Evolutionary conservation across 192 early-diverging fungal species (phyloP).

Genomic region (Mortierella alpina): DNA sequence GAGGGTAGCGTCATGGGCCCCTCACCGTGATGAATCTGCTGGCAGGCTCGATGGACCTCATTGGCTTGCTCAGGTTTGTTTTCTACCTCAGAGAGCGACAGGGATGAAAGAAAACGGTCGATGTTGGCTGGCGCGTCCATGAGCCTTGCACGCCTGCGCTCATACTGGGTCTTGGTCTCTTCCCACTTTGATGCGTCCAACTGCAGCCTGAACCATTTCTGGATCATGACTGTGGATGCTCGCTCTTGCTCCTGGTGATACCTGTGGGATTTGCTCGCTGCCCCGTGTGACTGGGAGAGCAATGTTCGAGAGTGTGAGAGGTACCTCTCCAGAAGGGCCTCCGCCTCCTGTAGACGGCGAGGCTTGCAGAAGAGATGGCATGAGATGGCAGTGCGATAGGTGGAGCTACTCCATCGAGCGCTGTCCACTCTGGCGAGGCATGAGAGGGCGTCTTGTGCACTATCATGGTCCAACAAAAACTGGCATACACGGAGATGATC

Average conservation of each 20-base stretch:
- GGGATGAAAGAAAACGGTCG: neutral
- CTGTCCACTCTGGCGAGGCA: constrained; percentile 16
- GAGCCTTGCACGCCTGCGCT: constrained; percentile 12
- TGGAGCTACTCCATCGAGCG: neutral
- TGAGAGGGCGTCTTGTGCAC: constrained; percentile 1
- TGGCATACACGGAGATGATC: constrained; percentile 20
- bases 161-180: constrained; percentile 28
- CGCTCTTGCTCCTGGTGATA: neutral
- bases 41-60: neutral
- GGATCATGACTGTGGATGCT: constrained; percentile 1
- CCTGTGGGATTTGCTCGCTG: too few species aligned
- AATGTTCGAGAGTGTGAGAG: neutral
- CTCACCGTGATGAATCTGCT: neutral
- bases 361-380: constrained; percentile 34
- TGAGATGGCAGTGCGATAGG: constrained; percentile 17
- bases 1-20: neutral
- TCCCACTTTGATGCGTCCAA: constrained; percentile 37
- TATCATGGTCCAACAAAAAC: constrained; percentile 14
- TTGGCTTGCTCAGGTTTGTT: neutral
- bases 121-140: constrained; percentile 17
- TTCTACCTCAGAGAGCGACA: too few species aligned
- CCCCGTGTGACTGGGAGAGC: neutral
- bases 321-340: constrained; percentile 13
- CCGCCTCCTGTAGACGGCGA: constrained; percentile 31
- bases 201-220: constrained; percentile 20